phyloP scores from a whole-genome alignment of 345 rosid genomes.

The Noccaea bulbosa region DNA sequence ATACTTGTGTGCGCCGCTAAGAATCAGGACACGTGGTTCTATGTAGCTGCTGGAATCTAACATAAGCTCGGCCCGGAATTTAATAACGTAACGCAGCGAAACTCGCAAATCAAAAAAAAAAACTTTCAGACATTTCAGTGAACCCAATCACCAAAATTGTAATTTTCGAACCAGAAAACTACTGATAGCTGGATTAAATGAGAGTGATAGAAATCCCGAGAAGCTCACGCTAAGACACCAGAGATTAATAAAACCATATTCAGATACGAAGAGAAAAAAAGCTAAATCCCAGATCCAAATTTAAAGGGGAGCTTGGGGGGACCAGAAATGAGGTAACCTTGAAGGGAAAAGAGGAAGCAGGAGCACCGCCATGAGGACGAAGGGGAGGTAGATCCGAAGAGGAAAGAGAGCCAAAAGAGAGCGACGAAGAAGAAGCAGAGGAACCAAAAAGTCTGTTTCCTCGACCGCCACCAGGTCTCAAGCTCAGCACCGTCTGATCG shows the following conservation, averaged over 20 bases:
- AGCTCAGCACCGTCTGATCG: conserved; percentile 91
- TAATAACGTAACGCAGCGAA: conserved; percentile 4
- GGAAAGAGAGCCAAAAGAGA: conserved; percentile 64
- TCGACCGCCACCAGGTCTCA: conserved; percentile 99
- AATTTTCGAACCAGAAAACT: conserved; percentile 3
- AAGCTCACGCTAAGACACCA: conserved; percentile 20
- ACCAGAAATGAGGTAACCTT: conserved; percentile 48
- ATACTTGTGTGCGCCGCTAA: conserved; percentile 44
- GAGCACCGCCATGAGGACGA: conserved; percentile 72
- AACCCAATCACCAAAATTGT: background rate
- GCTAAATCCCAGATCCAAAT: conserved; percentile 51
- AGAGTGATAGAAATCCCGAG: background rate
- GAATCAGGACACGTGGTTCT: conserved; percentile 42
- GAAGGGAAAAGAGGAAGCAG: conserved; percentile 45
- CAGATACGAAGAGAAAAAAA: background rate
- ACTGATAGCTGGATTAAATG: background rate
- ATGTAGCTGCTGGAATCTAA: conserved; percentile 20
- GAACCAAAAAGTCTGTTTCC: conserved; percentile 74
- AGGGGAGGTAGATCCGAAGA: conserved; percentile 70
- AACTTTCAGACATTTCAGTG: background rate
- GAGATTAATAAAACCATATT: conserved; percentile 18
- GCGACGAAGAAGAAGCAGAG: conserved; percentile 56
- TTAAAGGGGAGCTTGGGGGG: background rate
- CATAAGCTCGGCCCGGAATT: background rate
- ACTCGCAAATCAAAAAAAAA: conserved; percentile 3